Conservation (phyloP, 768 basidiomycete genomes). For the Tricholoma hemisulphureum region DNA sequence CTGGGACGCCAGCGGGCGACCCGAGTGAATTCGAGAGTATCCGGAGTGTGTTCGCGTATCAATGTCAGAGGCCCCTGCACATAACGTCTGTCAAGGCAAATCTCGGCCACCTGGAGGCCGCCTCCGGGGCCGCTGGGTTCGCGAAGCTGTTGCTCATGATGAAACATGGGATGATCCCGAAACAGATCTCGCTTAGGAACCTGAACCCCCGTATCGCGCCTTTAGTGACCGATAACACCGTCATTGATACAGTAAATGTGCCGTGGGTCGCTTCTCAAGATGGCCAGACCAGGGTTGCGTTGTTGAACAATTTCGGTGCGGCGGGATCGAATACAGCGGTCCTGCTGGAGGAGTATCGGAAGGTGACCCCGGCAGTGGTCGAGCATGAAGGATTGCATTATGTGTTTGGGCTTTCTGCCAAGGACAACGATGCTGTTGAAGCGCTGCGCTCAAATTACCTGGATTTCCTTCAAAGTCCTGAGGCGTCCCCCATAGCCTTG, state of each 20-base stretch:
- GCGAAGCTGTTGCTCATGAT: conserved; percentile 75
- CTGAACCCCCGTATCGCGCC: conserved; percentile 58
- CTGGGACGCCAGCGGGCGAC: conserved; percentile 73
- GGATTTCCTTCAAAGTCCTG: conserved; percentile 41
- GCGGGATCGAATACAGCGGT: conserved; percentile 68
- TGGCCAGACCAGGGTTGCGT: conserved; percentile 44
- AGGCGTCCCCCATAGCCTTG: conserved; percentile 26
- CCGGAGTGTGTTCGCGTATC: conserved; percentile 47
- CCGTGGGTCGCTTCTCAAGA: conserved; percentile 42
- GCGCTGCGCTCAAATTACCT: conserved; percentile 47
- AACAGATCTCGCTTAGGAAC: conserved; percentile 53
- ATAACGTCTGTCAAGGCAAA: conserved; percentile 72
- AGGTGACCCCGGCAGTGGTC: background rate
- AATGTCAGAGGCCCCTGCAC: conserved; percentile 55
- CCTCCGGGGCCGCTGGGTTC: conserved; percentile 69
- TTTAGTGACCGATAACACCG: conserved; percentile 44
- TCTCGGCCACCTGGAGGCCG: conserved; percentile 74
- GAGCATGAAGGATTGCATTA: conserved; percentile 22
- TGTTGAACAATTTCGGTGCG: conserved; percentile 77
- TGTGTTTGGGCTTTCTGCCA: conserved; percentile 64
- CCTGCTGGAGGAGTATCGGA: conserved; percentile 53
- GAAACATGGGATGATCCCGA: conserved; percentile 52
- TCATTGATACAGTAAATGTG: conserved; percentile 41
- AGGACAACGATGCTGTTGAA: conserved; percentile 47
- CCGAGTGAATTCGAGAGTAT: conserved; percentile 63